Evolutionary conservation across 352 stramenopile species (phyloP), one percentile per base, ranked within the genome.

Genomic region (Pythium periplocum): DNA sequence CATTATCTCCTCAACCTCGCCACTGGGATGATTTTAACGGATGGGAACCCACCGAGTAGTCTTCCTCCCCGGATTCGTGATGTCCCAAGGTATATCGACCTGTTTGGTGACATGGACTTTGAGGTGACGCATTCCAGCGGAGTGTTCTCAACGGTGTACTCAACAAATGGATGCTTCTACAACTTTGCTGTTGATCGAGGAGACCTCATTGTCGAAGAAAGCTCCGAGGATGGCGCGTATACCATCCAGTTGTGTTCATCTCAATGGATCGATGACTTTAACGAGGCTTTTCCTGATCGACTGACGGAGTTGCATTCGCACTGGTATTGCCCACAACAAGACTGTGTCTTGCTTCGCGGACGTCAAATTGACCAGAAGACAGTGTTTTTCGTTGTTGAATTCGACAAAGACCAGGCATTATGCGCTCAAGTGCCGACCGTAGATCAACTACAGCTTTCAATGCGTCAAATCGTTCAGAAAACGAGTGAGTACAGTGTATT

Each of bases 71-170:
- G 17, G 17, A 26, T 26, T 26, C 17, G 17, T 26, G 17, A 26
- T 26, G 17, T 26, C 17, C 17, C 17, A 26, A 26, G 17, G 17
- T 89, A 83, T 45, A 37, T 45, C 6, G 42, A 48, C 11, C 38
- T 87, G 4, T 89, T 89, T 60, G 61, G 67, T 3, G 44, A 51
- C 0, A 50, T 59, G 35, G 75, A 89, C 30, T 87, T 87, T 46
- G 73, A 86, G 57, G 73, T 86, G 1, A 63, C 59, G 6, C 58
- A 45, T 35, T 33, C 35, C 1, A 64, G 64, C 42, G 62, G 62
- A 10, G 56, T 74, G 11, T 73, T 76, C 9, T 59, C 54, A 40
- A 81, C 73, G 0, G 48, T 59, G 36, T 33, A 62, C 6, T 44
- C 49, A 7, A 55, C 66, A 32, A 26, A 26, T 26, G 17, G 17